Percentiles rank a stretch among this genome's conserved stretches.
Conservation (phyloP, 768 basidiomycete genomes). For the Strobilomyces dryophilus region DNA sequence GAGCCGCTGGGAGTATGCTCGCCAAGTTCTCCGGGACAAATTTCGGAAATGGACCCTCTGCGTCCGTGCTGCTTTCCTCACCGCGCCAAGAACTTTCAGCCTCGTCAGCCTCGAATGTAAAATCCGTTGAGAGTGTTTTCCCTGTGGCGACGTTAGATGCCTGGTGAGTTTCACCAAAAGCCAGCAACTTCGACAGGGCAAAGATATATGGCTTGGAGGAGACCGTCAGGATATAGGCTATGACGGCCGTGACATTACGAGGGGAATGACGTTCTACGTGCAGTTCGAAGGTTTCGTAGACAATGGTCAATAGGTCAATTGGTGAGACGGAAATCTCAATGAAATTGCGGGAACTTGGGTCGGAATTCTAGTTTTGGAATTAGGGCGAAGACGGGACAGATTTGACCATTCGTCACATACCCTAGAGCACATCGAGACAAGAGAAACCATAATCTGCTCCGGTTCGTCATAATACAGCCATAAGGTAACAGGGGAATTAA, state of each 20-base stretch:
- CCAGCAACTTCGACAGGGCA: conserved; percentile 55
- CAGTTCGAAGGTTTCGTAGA: conserved; percentile 53
- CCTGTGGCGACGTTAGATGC: conserved; percentile 18
- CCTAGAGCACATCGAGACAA: conserved; percentile 55
- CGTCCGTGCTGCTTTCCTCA: conserved; percentile 37
- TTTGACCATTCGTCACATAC: conserved; percentile 36
- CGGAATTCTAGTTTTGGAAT: conserved; percentile 26
- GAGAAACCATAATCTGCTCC: conserved; percentile 46
- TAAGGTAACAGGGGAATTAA: conserved; percentile 35
- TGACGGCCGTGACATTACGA: conserved; percentile 42
- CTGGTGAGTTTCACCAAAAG: conserved; percentile 37
- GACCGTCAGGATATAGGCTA: conserved; percentile 65
- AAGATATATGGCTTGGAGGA: conserved; percentile 63
- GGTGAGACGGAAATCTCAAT: conserved; percentile 41
- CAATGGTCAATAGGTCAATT: conserved; percentile 50
- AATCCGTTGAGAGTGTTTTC: conserved; percentile 13
- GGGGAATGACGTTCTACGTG: conserved; percentile 55
- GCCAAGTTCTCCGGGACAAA: conserved; percentile 57
- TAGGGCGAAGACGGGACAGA: background rate
- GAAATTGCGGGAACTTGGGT: conserved; percentile 37
- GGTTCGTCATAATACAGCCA: conserved; percentile 50
- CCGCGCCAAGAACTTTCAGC: conserved; percentile 37
- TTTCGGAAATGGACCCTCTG: conserved; percentile 47
- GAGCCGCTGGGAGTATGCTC: conserved; percentile 56
- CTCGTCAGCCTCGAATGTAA: conserved; percentile 28